Evolutionary conservation across 352 stramenopile genomes (phyloP), one percentile per base, ranked within the genome.

Genomic region (Pythium pectinolyticum): DNA sequence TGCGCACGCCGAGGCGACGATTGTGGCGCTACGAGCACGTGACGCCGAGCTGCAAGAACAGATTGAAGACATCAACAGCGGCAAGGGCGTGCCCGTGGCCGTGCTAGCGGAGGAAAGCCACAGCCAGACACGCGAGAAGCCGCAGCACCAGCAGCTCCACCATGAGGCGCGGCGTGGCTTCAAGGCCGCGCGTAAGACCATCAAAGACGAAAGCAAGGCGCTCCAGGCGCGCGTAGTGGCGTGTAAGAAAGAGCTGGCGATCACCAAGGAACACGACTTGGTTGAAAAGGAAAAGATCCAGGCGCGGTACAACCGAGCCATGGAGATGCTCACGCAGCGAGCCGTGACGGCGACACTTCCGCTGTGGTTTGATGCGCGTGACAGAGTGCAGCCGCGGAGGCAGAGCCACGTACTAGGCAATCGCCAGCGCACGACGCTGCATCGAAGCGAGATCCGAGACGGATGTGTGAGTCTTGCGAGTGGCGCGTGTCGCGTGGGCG

Each of bases 1-100:
- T n/a, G 20, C 27, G 1, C 19, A 56, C 11, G 51, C 50, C 1
- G 55, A 69, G 35, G 43, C 60, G 2, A 63, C 5, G 12, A 68
- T 72, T n/a, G 25, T 14, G 11, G 52, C 65, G 27, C 51, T 88
- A 0, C 40, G 61, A 12, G 46, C 49, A 1, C 67, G 64, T 45
- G 80, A 89, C 31, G 53, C 59, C 20, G 46, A 68, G 20, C 62
- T 86, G 1, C 72, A 74, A 27, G 72, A 73, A 34, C 50, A 67
- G 25, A 88, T 89, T 31, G 80, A 88, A 37, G 78, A 86, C 27
- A 84, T 89, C 34, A 77, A 89, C 61, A 82, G 78, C 51, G 76
- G 80, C 14, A 78, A 77, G 30, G 55, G 67, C 3, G 52, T 60
- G 0, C 24, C 28, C 19, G 19, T 57, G 10, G 30, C 15, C 9